phyloP scores from a whole-genome alignment of 2,329 filamentous ascomycete species.

The Colletotrichum higginsianum region DNA sequence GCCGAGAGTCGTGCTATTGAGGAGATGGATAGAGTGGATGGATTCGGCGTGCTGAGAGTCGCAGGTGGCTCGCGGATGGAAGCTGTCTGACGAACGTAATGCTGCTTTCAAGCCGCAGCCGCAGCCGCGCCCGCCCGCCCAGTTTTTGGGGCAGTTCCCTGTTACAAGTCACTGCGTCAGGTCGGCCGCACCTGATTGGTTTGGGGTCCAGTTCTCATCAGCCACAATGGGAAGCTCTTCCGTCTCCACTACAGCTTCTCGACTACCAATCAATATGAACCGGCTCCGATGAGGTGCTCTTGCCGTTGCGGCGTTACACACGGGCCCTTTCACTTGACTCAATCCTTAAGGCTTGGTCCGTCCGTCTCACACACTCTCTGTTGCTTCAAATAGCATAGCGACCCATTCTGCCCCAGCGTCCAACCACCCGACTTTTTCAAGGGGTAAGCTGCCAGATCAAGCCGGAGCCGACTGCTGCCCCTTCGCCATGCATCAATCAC shows the following conservation, averaged over 20 bases:
- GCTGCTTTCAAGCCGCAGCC: conserved; percentile 30
- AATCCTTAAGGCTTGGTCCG: conserved; percentile 16
- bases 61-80: conserved; percentile 32
- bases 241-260: conserved; percentile 17
- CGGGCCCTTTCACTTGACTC: neutral
- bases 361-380: neutral
- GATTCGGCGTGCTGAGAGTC: conserved; percentile 29
- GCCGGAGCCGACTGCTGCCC: neutral
- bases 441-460: conserved; percentile 15
- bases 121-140: conserved; percentile 32
- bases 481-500: conserved; percentile 5
- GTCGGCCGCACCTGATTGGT: conserved; percentile 29
- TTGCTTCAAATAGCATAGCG: conserved; percentile 23
- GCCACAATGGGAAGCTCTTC: conserved; percentile 31
- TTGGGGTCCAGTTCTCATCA: conserved; percentile 21
- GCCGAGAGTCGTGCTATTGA: conserved; percentile 22
- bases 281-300: neutral
- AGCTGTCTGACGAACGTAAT: conserved; percentile 39
- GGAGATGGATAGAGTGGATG: conserved; percentile 27
- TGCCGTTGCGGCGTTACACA: conserved; percentile 28
- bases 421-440: conserved; percentile 35
- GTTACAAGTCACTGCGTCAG: conserved; percentile 37
- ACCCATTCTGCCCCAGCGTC: conserved; percentile 15
- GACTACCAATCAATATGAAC: conserved; percentile 1
- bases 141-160: conserved; percentile 34